Percentiles rank a stretch among this genome's conserved stretches.
These are phyloP conservation scores for Vaccinium macrocarpon DNA, from an alignment of 148 eudicot genomes.

Conservation along the genomic window DNA sequence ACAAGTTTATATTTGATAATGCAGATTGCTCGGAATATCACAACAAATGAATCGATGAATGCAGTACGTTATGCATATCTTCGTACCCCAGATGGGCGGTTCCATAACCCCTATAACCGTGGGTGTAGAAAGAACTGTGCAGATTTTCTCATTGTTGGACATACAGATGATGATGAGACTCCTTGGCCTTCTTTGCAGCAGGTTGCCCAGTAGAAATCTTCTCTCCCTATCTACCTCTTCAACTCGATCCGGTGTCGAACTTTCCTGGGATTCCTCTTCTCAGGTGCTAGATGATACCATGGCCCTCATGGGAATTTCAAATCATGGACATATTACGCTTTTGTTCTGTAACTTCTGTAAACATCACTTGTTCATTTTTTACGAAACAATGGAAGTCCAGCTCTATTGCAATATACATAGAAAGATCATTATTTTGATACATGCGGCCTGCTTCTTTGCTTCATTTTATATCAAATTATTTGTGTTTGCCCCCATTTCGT, in stretches of 20 bases:
- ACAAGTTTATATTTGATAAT: constrained; percentile 7
- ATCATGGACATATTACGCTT: not conserved
- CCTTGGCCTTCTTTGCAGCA: constrained; percentile 76
- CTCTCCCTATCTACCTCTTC: not conserved
- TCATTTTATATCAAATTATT: not conserved
- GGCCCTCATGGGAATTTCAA: not conserved
- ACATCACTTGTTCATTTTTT: not conserved
- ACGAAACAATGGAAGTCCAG: not conserved
- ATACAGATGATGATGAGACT: constrained; percentile 63
- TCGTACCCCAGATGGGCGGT: constrained; percentile 68
- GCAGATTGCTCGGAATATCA: constrained; percentile 88
- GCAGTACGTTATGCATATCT: constrained; percentile 70
- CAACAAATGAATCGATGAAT: constrained; percentile 82
- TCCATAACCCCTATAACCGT: constrained; percentile 82
- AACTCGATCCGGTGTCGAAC: not conserved
- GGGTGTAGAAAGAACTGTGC: constrained; percentile 85
- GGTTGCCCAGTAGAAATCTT: constrained; percentile 30
- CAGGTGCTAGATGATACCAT: not conserved
- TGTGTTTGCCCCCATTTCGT: not conserved
- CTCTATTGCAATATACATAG: not conserved
- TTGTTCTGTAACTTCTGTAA: constrained; percentile 8
- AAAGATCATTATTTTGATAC: not conserved
- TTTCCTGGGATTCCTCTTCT: not conserved
- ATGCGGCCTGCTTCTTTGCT: not conserved
- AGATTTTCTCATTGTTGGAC: constrained; percentile 76